phyloP scores from a whole-genome alignment of 164 flowering plant species.

The Pachysandra terminalis region DNA sequence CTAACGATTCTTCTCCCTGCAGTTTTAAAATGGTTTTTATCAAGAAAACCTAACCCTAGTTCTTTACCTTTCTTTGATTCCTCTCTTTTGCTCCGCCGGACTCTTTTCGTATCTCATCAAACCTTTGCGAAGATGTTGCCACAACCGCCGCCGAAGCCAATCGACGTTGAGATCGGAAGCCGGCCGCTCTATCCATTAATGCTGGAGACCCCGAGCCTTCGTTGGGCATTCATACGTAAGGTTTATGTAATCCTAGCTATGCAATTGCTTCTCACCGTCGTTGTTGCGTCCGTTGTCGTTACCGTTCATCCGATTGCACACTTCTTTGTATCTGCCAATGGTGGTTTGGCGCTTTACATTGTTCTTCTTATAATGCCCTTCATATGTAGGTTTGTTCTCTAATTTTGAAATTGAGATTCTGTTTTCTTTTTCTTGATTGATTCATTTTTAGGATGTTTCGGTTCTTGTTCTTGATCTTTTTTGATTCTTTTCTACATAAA shows the following conservation, averaged over 20 bases:
- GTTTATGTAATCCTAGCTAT: conserved; percentile 51
- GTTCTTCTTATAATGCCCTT: conserved; percentile 48
- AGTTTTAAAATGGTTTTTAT: too few species aligned
- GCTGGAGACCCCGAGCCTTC: conserved; percentile 53
- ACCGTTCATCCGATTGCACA: conserved; percentile 34
- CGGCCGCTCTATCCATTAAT: conserved; percentile 56
- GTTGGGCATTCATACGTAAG: conserved; percentile 78
- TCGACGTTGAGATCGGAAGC: conserved; percentile 43
- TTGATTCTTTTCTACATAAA: background rate
- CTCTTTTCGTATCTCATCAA: background rate
- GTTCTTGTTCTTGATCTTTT: background rate
- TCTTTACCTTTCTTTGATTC: too few species aligned
- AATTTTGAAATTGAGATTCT: background rate
- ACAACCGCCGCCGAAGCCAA: conserved; percentile 17
- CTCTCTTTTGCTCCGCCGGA: too few species aligned
- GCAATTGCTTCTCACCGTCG: conserved; percentile 59
- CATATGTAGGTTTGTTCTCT: conserved; percentile 33
- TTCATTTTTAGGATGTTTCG: background rate
- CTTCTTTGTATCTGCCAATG: conserved; percentile 41
- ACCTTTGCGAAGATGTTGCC: conserved; percentile 3
- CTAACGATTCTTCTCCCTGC: too few species aligned
- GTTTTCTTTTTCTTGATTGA: background rate
- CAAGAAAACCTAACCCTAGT: too few species aligned
- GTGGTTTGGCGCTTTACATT: conserved; percentile 62
- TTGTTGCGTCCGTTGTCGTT: conserved; percentile 53